phyloP scores from a whole-genome alignment of 2,329 filamentous ascomycete species.

The Diaporthe vaccinii region DNA sequence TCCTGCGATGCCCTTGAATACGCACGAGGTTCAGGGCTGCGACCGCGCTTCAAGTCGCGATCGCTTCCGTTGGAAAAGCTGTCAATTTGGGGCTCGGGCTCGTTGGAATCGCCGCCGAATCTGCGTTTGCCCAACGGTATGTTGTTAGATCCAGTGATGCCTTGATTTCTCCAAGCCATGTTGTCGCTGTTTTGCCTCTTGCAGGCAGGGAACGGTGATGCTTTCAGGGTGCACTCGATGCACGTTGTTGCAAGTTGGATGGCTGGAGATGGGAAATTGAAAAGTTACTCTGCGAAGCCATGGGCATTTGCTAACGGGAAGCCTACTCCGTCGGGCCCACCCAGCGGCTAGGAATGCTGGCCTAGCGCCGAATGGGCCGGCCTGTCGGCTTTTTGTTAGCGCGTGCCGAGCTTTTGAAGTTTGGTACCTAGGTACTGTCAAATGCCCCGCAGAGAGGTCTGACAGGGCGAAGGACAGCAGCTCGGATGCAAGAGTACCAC shows the following conservation, averaged over 20 bases:
- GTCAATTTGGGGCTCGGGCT: slow-evolving; percentile 40
- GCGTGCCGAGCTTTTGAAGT: neutral
- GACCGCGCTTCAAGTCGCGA: slow-evolving; percentile 83
- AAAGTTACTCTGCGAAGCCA: slow-evolving; percentile 30
- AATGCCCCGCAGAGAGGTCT: neutral
- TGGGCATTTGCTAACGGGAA: neutral
- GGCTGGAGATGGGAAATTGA: slow-evolving; percentile 14
- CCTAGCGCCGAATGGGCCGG: neutral
- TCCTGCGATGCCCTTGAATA: slow-evolving; percentile 41
- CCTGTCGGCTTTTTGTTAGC: slow-evolving; percentile 27
- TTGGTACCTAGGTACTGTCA: neutral
- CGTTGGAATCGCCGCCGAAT: slow-evolving; percentile 71
- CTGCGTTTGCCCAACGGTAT: slow-evolving; percentile 92
- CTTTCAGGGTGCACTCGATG: slow-evolving; percentile 46
- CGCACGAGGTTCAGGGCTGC: slow-evolving; percentile 87
- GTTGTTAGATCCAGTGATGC: slow-evolving; percentile 98
- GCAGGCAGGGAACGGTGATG: slow-evolving; percentile 9
- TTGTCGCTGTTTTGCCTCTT: slow-evolving; percentile 29
- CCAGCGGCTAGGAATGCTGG: slow-evolving; percentile 2
- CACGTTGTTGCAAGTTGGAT: neutral
- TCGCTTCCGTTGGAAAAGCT: slow-evolving; percentile 49
- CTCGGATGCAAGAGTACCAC: too few relatives aligned
- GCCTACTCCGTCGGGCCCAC: neutral
- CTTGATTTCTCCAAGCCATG: slow-evolving; percentile 80
- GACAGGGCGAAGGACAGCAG: too few relatives aligned